Evolutionary conservation across 148 eudicot genomes (phyloP).

Genomic region (Dianthus caryophyllus): DNA sequence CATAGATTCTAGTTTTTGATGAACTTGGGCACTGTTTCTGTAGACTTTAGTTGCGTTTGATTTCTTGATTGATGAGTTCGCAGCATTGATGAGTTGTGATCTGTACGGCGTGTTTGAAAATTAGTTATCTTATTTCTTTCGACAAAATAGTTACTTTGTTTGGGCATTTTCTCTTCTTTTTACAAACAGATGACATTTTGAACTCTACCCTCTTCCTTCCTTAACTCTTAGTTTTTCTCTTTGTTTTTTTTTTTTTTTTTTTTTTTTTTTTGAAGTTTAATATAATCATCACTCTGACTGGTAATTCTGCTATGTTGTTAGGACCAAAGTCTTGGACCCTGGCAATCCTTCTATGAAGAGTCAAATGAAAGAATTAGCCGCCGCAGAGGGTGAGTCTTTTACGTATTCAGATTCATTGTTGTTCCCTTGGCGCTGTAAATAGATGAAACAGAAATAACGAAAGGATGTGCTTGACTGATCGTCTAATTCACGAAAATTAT

Average conservation of each 20-base stretch:
- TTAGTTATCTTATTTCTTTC: neutral
- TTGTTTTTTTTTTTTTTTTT: neutral
- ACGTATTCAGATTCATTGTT: neutral
- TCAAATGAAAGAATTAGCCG: slow-evolving; percentile 79
- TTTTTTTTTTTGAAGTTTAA: neutral
- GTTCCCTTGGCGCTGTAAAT: neutral
- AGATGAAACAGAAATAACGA: neutral
- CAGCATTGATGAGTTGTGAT: neutral
- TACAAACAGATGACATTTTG: neutral
- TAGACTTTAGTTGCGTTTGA: neutral
- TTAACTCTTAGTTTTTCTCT: neutral
- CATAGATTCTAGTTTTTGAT: too few relatives aligned
- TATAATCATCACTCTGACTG: too few relatives aligned
- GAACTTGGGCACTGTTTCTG: neutral
- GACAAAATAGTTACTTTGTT: neutral
- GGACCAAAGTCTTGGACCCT: slow-evolving; percentile 76
- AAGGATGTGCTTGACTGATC: neutral
- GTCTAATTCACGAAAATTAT: slow-evolving; percentile 6
- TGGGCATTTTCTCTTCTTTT: neutral
- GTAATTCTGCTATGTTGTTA: slow-evolving; percentile 22
- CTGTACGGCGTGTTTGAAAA: neutral
- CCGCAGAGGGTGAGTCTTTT: slow-evolving; percentile 68
- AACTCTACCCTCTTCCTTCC: neutral
- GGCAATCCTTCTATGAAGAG: slow-evolving; percentile 72
- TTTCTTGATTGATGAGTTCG: neutral